Percentiles rank a stretch among this genome's conserved stretches.
phyloP scores from a whole-genome alignment of 257 asterid genomes.

The Echium plantagineum region DNA sequence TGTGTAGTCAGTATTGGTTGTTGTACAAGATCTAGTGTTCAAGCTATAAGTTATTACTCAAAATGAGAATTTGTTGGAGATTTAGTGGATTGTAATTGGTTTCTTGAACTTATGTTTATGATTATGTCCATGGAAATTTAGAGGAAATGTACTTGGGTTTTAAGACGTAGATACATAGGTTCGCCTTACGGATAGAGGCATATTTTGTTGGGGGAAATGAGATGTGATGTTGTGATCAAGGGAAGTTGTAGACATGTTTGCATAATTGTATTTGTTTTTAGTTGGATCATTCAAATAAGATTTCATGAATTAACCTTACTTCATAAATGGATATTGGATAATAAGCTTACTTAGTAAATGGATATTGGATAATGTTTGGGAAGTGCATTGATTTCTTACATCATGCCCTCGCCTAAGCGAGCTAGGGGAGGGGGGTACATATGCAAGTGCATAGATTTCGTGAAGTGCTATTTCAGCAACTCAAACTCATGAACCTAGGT shows the following conservation, averaged over 20 bases:
- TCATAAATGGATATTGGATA: too few relatives aligned
- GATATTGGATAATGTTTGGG: not conserved
- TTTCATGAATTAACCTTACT: too few relatives aligned
- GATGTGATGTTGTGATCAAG: too few relatives aligned
- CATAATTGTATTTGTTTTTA: not conserved
- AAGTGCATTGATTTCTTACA: not conserved
- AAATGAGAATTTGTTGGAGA: not conserved
- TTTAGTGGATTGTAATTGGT: not conserved
- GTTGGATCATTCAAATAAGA: not conserved
- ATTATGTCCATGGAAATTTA: too few relatives aligned
- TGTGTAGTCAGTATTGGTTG: not conserved
- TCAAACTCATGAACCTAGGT: too few relatives aligned
- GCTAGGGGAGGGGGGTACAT: too few relatives aligned
- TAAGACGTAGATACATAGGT: not conserved
- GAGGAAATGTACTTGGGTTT: too few relatives aligned
- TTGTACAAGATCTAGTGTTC: constrained; percentile 15
- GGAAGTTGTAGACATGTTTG: too few relatives aligned
- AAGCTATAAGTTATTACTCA: not conserved
- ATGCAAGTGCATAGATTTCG: too few relatives aligned
- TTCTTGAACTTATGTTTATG: not conserved
- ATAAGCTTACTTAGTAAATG: not conserved
- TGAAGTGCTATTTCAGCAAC: too few relatives aligned
- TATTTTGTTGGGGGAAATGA: not conserved
- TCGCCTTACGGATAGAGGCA: not conserved
- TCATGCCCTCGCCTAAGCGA: too few relatives aligned